A percentile compares a stretch with the other conserved stretches of the same genome.
These are phyloP conservation scores for Diospyros kaki DNA, from an alignment of 148 eudicot genomes.

Conservation along the genomic window DNA sequence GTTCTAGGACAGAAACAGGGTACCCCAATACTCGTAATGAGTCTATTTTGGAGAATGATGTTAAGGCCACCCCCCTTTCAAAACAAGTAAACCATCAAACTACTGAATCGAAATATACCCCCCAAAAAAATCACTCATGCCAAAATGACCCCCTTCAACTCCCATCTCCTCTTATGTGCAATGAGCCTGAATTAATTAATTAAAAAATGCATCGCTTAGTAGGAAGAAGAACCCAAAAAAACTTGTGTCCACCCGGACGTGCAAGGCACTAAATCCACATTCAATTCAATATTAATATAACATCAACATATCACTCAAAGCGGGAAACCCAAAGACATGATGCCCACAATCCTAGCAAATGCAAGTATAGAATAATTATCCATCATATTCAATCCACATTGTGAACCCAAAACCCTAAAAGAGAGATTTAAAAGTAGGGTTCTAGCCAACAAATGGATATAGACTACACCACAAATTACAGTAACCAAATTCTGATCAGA, in stretches of 20 bases:
- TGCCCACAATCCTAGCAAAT: constrained; percentile 4
- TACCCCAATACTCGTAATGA: too few species aligned
- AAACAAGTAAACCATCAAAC: too few species aligned
- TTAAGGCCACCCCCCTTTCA: too few species aligned
- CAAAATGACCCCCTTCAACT: too few species aligned
- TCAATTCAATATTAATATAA: background rate
- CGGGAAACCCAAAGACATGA: background rate
- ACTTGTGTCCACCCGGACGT: background rate
- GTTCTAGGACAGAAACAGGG: too few species aligned
- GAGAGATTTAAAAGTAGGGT: background rate
- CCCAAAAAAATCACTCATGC: too few species aligned
- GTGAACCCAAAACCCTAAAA: constrained; percentile 8
- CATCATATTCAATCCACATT: background rate
- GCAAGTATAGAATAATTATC: constrained; percentile 1
- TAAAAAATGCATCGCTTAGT: background rate
- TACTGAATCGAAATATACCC: too few species aligned
- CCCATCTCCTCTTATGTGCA: too few species aligned
- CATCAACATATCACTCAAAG: background rate
- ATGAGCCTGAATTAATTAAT: background rate
- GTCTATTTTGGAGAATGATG: too few species aligned
- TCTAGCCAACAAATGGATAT: background rate
- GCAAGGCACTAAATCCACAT: background rate
- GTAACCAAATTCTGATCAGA: background rate
- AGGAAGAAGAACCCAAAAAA: background rate
- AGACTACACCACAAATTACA: background rate